These are phyloP conservation scores for Boletales sp. DNA, from an alignment of 768 basidiomycete genomes.

Conservation along the genomic window DNA sequence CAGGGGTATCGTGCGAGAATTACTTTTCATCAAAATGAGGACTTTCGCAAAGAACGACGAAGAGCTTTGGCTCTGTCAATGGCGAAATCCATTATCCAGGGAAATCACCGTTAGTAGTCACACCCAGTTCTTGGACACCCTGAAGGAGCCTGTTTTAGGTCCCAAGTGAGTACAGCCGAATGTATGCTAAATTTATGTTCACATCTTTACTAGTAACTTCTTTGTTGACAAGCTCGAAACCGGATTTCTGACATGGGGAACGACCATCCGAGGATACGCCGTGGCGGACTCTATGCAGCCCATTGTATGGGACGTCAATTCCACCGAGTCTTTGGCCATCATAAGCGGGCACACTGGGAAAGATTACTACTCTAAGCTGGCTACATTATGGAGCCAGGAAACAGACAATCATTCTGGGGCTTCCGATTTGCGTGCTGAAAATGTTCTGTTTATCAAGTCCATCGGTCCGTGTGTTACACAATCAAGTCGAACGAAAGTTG, in stretches of 20 bases:
- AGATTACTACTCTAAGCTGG: conserved; percentile 60
- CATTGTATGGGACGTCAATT: conserved; percentile 52
- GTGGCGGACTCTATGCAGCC: conserved; percentile 30
- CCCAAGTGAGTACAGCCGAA: conserved; percentile 31
- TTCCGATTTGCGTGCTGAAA: conserved; percentile 56
- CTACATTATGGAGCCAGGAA: conserved; percentile 77
- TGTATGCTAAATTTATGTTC: not conserved
- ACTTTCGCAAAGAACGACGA: conserved; percentile 61
- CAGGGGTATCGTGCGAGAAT: conserved; percentile 66
- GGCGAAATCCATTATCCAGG: conserved; percentile 58
- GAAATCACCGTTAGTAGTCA: conserved; percentile 47
- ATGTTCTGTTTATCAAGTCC: conserved; percentile 46
- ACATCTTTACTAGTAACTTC: conserved; percentile 31
- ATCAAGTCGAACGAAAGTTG: conserved; percentile 39
- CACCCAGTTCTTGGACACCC: conserved; percentile 44
- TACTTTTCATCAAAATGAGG: conserved; percentile 70
- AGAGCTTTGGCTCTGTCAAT: conserved; percentile 72
- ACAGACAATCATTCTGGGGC: conserved; percentile 51
- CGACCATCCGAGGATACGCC: conserved; percentile 59
- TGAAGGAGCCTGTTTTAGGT: conserved; percentile 38
- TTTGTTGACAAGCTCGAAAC: conserved; percentile 75
- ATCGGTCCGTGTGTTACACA: conserved; percentile 38
- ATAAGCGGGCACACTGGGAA: conserved; percentile 46
- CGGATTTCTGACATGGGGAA: conserved; percentile 76
- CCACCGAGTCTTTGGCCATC: conserved; percentile 47